phyloP scores from a whole-genome alignment of 768 basidiomycete species.

The Phanerochaete carnosa region DNA sequence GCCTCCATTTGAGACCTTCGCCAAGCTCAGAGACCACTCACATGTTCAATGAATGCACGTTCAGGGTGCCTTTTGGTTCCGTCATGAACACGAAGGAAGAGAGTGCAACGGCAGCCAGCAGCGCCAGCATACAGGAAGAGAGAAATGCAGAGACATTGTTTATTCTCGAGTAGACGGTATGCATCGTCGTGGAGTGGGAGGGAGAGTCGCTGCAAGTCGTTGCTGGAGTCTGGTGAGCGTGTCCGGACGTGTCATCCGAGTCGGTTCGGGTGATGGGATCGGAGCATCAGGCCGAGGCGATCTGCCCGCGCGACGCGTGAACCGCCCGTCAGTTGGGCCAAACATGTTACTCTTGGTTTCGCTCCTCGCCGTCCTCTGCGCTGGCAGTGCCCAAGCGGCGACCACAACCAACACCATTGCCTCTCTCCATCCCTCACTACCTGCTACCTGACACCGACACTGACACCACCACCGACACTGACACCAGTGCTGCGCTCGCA shows the following conservation, averaged over 20 bases:
- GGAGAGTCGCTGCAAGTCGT: not conserved
- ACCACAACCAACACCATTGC: not conserved
- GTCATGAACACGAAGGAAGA: conserved; percentile 67
- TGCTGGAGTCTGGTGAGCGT: not conserved
- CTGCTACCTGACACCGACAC: not conserved
- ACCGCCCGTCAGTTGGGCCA: not conserved
- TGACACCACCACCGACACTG: not conserved
- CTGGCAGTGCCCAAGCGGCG: not conserved
- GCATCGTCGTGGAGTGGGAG: conserved; percentile 42
- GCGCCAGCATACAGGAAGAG: conserved; percentile 70
- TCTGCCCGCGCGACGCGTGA: not conserved
- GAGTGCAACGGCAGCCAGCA: conserved; percentile 67
- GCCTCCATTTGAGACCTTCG: not conserved
- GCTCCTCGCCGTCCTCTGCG: not conserved
- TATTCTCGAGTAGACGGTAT: conserved; percentile 63
- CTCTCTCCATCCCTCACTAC: not conserved
- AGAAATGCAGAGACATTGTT: conserved; percentile 74
- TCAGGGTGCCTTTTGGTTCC: conserved; percentile 53
- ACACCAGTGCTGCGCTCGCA: not conserved
- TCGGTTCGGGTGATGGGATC: not conserved
- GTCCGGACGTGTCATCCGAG: not conserved
- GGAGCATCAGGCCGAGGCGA: not conserved
- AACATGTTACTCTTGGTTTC: not conserved
- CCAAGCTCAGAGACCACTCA: conserved; percentile 35
- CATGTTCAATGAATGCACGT: conserved; percentile 74